Evolutionary conservation across 1,139 yeast genomes (phyloP), one percentile per base, ranked within the genome.

Genomic region (Blastobotrys capitulatus): DNA sequence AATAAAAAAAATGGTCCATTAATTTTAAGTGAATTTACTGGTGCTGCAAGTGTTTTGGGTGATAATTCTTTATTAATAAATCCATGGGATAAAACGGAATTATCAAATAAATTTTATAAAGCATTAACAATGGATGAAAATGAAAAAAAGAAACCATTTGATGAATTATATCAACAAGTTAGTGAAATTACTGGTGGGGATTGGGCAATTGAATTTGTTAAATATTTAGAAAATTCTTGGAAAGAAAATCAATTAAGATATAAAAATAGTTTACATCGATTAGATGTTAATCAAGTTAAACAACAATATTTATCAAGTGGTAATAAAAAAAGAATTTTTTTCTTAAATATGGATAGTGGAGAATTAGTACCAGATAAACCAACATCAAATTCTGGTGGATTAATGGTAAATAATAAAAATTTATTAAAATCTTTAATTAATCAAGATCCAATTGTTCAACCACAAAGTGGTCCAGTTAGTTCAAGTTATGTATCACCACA

Each of bases 11-110:
- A 85, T 56, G 85, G 96, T 0, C 96, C 97, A 0, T 75, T 92
- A 57, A 76, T 92, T 51, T 69, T 92, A 52, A 86, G 96, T 37
- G 99, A 92, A 66, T 92, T 94, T 60, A 89, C 97, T 0, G 98
- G 98, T 1, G 86, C 96, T 13, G 95, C 97, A 0, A 76, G 84
- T 1, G 78, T 90, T 6, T 73, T 94, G 46, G 65, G 63, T 8
- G 53, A 57, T 7, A 90, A 94, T 15, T 87, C 96, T 2, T 57
- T 90, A 6, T 67, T 88, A 42, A 82, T 90, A 38, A 94, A 92
- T 62, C 98, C 98, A 1, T 92, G 97, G 95, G 94, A 89, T 64
- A 73, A 78, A 34, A 77, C 74, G 44, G 78, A 78, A 53, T 80
- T 89, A 56, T 75, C 94, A 0, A 75, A 78, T 22, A 73, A 79